A percentile compares a stretch with the other conserved stretches of the same genome.
Evolutionary conservation across 768 basidiomycete genomes (phyloP).

Genomic region (Butyriboletus loyo): DNA sequence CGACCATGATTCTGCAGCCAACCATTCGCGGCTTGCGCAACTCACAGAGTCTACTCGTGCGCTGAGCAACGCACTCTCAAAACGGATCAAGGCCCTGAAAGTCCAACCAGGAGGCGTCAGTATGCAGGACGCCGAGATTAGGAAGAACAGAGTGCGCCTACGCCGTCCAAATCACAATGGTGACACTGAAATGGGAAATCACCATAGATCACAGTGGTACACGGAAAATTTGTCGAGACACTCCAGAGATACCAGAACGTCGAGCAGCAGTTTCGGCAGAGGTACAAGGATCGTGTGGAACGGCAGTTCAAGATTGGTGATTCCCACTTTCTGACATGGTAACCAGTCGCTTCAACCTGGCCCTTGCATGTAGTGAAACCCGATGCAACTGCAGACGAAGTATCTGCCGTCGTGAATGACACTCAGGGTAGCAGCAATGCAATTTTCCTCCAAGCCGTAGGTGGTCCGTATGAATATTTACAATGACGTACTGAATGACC

Average conservation of each 20-base stretch:
- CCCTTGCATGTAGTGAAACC: slow-evolving; percentile 62
- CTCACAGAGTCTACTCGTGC: slow-evolving; percentile 58
- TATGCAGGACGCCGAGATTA: slow-evolving; percentile 44
- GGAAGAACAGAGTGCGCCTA: slow-evolving; percentile 33
- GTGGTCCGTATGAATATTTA: neutral
- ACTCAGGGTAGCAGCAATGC: slow-evolving; percentile 55
- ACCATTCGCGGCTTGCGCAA: slow-evolving; percentile 49
- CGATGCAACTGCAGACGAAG: slow-evolving; percentile 78
- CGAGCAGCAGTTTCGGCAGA: slow-evolving; percentile 66
- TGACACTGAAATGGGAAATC: neutral
- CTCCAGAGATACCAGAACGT: slow-evolving; percentile 76
- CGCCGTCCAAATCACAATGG: neutral
- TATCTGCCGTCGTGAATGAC: slow-evolving; percentile 65
- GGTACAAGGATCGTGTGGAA: slow-evolving; percentile 64
- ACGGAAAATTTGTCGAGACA: slow-evolving; percentile 69
- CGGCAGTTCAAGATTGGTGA: slow-evolving; percentile 76
- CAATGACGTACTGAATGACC: neutral
- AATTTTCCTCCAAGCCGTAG: slow-evolving; percentile 76
- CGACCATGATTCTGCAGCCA: slow-evolving; percentile 41
- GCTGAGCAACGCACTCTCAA: slow-evolving; percentile 54
- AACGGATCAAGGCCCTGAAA: slow-evolving; percentile 57
- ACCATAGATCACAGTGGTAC: slow-evolving; percentile 54
- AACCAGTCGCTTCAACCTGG: neutral
- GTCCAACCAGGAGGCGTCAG: slow-evolving; percentile 31
- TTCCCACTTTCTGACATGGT: slow-evolving; percentile 2